Evolutionary conservation across 148 eudicot genomes (phyloP).

Genomic region (Chenopodium suecicum): DNA sequence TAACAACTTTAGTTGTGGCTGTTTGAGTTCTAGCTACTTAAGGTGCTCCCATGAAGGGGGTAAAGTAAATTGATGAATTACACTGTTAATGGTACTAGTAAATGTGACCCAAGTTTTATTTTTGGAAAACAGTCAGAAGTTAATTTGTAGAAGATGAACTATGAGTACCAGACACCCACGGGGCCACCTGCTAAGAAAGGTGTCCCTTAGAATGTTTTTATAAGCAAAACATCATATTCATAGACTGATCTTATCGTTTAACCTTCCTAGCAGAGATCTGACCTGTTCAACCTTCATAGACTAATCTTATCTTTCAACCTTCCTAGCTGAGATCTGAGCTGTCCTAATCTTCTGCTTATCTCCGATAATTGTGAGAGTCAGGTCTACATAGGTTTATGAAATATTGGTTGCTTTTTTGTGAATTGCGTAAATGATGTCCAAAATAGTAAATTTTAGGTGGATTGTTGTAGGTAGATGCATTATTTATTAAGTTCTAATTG

Average conservation of each 20-base stretch:
- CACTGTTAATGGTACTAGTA: neutral
- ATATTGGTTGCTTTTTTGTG: neutral
- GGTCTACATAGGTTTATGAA: neutral
- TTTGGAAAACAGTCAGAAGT: neutral
- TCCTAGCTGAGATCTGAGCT: too few species aligned
- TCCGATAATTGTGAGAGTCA: neutral
- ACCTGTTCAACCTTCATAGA: too few species aligned
- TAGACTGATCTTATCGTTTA: neutral
- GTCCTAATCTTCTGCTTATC: neutral
- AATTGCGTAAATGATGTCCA: neutral
- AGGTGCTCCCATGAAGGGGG: neutral
- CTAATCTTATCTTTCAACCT: too few species aligned
- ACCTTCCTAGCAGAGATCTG: neutral
- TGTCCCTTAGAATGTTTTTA: neutral
- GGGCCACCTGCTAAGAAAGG: neutral
- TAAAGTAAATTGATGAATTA: neutral
- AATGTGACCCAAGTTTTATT: neutral
- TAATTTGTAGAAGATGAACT: neutral
- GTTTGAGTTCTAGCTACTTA: neutral
- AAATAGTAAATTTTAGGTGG: neutral
- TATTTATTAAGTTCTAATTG: neutral
- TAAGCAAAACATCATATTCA: neutral
- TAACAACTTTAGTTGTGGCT: neutral
- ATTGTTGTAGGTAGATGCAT: neutral
- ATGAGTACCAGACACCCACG: neutral